These are phyloP conservation scores for Colletotrichum eremochloae DNA, from an alignment of 2,329 filamentous ascomycete genomes.

Conservation along the genomic window DNA sequence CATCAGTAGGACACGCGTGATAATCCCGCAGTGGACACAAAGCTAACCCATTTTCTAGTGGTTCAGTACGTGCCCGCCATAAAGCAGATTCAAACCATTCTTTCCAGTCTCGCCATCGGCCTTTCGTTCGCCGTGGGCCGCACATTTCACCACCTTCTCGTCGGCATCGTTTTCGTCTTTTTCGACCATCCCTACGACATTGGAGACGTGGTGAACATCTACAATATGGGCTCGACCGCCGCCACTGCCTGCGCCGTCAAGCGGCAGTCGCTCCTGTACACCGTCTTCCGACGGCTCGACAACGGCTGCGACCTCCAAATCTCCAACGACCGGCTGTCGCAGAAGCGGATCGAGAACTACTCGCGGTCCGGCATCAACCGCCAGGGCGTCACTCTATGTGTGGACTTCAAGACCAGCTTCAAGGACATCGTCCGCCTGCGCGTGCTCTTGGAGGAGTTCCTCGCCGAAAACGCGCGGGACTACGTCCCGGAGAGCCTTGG, in stretches of 20 bases:
- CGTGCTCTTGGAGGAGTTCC: conserved; percentile 73
- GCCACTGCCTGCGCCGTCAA: conserved; percentile 46
- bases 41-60: conserved; percentile 28
- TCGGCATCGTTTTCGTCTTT: conserved; percentile 78
- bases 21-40: no score
- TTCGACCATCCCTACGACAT: conserved; percentile 82
- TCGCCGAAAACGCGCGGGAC: conserved; percentile 69
- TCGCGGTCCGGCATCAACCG: conserved; percentile 73
- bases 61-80: conserved; percentile 46
- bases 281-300: conserved; percentile 51
- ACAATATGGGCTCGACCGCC: conserved; percentile 49
- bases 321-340: conserved; percentile 76
- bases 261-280: conserved; percentile 52
- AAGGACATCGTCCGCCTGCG: conserved; percentile 77
- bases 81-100: conserved; percentile 47
- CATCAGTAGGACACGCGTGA: conserved; percentile 40
- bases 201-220: conserved; percentile 78
- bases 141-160: conserved; percentile 78
- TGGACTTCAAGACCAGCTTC: conserved; percentile 78
- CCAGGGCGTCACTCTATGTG: conserved; percentile 73
- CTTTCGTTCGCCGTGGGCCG: conserved; percentile 81
- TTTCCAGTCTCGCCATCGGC: conserved; percentile 55
- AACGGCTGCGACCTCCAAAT: conserved; percentile 49
- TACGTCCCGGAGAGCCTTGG: conserved; percentile 75
- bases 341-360: conserved; percentile 78